Evolutionary conservation across 805 yeast species (phyloP).

Genomic region (Lipomyces sp.): DNA sequence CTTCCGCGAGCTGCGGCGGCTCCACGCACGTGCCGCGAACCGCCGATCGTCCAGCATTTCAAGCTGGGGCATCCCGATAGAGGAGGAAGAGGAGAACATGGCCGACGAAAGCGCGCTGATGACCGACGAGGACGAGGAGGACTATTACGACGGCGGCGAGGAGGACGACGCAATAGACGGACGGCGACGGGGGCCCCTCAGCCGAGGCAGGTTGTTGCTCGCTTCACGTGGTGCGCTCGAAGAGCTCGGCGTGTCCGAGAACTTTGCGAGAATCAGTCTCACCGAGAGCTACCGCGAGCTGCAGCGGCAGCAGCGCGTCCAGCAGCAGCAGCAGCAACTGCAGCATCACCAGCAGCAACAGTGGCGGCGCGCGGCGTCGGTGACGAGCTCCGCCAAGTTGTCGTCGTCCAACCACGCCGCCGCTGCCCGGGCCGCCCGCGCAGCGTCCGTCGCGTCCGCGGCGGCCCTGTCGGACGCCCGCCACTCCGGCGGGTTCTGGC

Average conservation of each 20-base stretch:
- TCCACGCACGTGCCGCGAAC: constrained; percentile 22
- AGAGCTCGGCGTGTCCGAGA: no score
- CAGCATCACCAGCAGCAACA: not conserved
- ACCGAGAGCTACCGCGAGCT: not conserved
- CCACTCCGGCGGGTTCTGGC: constrained; percentile 18
- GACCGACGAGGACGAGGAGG: not conserved
- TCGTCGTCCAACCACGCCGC: no score
- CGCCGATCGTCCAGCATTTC: constrained; percentile 12
- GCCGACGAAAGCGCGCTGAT: not conserved
- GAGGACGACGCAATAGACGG: not conserved
- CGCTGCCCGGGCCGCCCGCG: no score
- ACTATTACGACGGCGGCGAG: not conserved
- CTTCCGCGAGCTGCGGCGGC: constrained; percentile 33
- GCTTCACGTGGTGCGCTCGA: no score
- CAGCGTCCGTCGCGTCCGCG: not conserved
- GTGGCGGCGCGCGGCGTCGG: no score
- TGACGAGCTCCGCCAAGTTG: not conserved
- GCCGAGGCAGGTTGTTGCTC: no score
- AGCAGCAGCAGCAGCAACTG: not conserved
- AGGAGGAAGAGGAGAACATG: constrained; percentile 16
- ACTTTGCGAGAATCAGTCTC: not conserved
- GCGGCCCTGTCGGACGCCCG: not conserved
- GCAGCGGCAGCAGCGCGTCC: not conserved
- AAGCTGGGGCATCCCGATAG: constrained; percentile 17
- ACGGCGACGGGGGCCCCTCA: no score